Base-by-base conservation (phyloP, 2,329 filamentous ascomycete species). In the Claviceps sp. region DNA sequence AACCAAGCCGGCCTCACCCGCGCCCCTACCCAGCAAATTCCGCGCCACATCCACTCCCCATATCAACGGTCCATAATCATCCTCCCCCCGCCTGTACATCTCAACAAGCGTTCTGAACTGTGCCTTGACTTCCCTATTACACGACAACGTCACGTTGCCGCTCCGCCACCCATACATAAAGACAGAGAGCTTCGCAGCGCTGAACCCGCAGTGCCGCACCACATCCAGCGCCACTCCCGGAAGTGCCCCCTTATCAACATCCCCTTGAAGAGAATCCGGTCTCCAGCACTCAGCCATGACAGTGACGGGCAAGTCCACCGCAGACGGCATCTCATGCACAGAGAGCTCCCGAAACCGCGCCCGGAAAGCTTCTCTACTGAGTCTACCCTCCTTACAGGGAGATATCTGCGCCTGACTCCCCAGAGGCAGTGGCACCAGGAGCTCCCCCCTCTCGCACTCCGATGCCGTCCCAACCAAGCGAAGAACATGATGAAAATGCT, bases 111-210 rank as follows among this genome's bases (percentile, higher is more conserved):
- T 67, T 23, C 59, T 56, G 5, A 68, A 59, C 50, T 68, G 65
- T 9, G 62, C 63, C n/a, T 60, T 55, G 9, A 68, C 62, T 57
- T 71, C 69, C 56, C 68, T 69, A 50, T 71, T 71, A 5, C 67
- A 69, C 6, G 69, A 71, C 2, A 71, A 45, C 1, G 68, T 71
- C 20, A 61, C 60, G 2, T 64, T 43, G 8, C 60, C 61, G 13
- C 55, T 58, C 16, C 59, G 62, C 69, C 69, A 71, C 4, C 68
- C 68, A 26, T 70, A 64, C 59, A 70, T 61, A 54, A 68, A 69
- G 23, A 68, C 66, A 37, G 65, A 66, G 17, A 68, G 59, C 56
- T 69, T 68, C 44, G 66, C 62, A 53, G 61, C 64, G 53, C 64
- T 66, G 51, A 71, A 66, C 2, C 57, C 59, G 14, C 63, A 62